Evolutionary conservation across 2,329 filamentous ascomycete genomes (phyloP), one percentile per base, ranked within the genome.

Genomic region (Colletotrichum caudatum): DNA sequence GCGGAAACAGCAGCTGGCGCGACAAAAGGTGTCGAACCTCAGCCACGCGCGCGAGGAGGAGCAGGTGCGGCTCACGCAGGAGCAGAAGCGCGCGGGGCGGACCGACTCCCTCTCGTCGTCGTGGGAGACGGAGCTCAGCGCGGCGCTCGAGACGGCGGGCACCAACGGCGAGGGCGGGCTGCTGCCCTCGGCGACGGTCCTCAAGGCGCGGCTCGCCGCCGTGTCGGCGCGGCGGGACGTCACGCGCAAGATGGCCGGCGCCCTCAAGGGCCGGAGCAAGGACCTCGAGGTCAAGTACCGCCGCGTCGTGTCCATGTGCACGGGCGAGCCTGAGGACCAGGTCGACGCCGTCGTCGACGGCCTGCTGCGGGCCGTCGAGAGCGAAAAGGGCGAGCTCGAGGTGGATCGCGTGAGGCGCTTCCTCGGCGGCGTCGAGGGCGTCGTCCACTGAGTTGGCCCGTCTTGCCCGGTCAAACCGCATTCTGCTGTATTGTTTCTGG

Each of bases 281-380:
- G 94, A 97, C 65, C 86, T 97, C 4, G 95, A 97, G 78, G 86
- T 92, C 75, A 94, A 96, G 81, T 98, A 98, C 79, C 89, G 94
- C 35, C 93, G 92, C 75, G 93, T 98, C 39, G 94, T 99, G 33
- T 91, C 92, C 65, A 84, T 98, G 16, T 98, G 95, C 79, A 97
- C 94, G 0, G 91, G 90, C 11, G 93, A 95, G 44, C 87, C 90
- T 0, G 94, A 97, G 73, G 86, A 87, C 11, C 89, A 94, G 69
- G 93, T 98, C 18, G 96, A 98, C 76, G 89, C 89, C 69, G 89
- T 94, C 63, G 86, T 98, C 0, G 93, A 94, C 64, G 90, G 91
- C 3, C 84, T 99, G 54, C 89, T 97, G 58, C 90, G 93, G 73
- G 96, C 96, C 2, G 92, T 98, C 3, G 95, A 97, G 81, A 97